Percentiles rank a stretch among this genome's conserved stretches.
These are phyloP conservation scores for Urtica urens DNA, from an alignment of 306 rosid species.

Conservation along the genomic window DNA sequence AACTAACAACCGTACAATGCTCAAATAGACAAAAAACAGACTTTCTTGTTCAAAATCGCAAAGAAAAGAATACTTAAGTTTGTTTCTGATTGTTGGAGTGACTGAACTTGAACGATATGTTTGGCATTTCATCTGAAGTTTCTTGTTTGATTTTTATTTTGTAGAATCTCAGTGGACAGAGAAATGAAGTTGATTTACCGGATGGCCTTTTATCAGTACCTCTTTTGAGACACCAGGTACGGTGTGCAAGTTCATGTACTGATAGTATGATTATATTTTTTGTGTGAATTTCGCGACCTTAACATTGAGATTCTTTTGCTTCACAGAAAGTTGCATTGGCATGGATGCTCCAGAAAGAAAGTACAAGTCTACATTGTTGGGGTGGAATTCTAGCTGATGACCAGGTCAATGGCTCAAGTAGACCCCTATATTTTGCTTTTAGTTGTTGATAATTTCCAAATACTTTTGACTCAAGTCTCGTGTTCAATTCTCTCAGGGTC, in stretches of 20 bases:
- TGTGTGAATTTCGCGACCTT: conserved; percentile 8
- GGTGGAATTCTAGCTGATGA: conserved; percentile 99
- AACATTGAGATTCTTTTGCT: conserved; percentile 13
- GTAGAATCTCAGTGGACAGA: conserved; percentile 86
- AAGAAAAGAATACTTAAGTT: too few relatives aligned
- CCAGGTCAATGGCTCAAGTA: conserved; percentile 43
- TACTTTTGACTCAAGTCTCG: conserved; percentile 12
- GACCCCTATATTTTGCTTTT: conserved; percentile 12
- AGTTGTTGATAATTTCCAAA: conserved; percentile 9
- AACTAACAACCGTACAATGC: too few relatives aligned
- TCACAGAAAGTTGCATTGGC: conserved; percentile 88
- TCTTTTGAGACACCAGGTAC: conserved; percentile 95
- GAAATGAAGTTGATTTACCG: conserved; percentile 54
- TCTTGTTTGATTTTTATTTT: conserved; percentile 20
- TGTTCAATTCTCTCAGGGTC: conserved; percentile 56
- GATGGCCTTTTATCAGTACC: conserved; percentile 74
- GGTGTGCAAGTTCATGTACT: conserved; percentile 11
- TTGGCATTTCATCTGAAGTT: neutral
- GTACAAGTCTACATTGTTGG: conserved; percentile 80
- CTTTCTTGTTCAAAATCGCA: too few relatives aligned
- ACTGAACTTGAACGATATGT: neutral
- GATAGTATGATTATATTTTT: neutral
- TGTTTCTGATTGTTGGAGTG: too few relatives aligned
- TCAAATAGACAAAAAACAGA: too few relatives aligned
- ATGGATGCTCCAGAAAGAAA: conserved; percentile 98